Evolutionary conservation across 2,329 filamentous ascomycete genomes (phyloP), one percentile per base, ranked within the genome.

Genomic region (Beauveria bassiana): DNA sequence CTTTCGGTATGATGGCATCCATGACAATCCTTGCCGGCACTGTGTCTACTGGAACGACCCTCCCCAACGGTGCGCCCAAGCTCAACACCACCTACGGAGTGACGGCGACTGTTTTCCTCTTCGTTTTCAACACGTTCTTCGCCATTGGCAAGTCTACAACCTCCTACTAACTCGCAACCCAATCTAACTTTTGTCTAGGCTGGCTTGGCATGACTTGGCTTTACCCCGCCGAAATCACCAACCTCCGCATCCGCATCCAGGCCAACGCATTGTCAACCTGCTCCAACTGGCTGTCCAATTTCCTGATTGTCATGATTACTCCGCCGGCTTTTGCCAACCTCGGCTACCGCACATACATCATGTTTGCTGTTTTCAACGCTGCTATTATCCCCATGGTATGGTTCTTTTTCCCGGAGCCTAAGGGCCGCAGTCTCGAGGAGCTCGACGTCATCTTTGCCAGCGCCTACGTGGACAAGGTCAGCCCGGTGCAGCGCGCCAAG

Each of bases 261-360:
- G 83, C 84, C 55, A 88, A 88, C 67, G 86, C 86, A 1, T 73
- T 88, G 43, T 82, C 82, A 2, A 88, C 85, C 0, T 81, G 80
- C 52, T 80, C 79, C 43, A 86, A 85, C 71, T 85, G 83, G 82
- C 74, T 81, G 18, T 81, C 80, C 72, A 85, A 86, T 71, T 87
- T 87, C 71, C 75, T 87, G 68, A 83, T 88, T 26, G 86, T 88
- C 55, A 86, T 87, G 80, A 82, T 88, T 56, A 86, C 84, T 0
- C 85, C 85, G 0, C 78, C 83, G 7, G 82, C 84, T 5, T 84
- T 88, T 61, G 68, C 74, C 54, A 80, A 77, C 54, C 74, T 84
- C 3, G 74, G 77, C 5, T 84, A 79, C 75, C 77, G 76, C 59
- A 84, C 79, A 59, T 84, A 79, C 56, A 54, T 62, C 22, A 81